Percentiles rank a stretch among this genome's conserved stretches.
phyloP scores from a whole-genome alignment of 495 filamentous ascomycete species.

The Lasiosphaeria miniovina region DNA sequence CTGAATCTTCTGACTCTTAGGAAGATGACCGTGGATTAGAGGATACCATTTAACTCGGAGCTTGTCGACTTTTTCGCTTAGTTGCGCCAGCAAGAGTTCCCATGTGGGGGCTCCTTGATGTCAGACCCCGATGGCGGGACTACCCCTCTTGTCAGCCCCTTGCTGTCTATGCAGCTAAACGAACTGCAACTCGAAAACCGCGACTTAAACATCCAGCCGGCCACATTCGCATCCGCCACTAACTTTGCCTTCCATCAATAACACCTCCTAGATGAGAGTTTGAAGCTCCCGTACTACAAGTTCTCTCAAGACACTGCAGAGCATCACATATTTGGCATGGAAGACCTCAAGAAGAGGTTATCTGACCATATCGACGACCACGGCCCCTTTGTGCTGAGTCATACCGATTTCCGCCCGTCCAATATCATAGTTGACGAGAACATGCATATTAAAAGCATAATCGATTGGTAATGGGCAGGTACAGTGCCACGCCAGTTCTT shows the following conservation, averaged over 20 bases:
- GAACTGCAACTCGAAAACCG: slow-evolving; percentile 17
- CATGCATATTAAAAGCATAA: slow-evolving; percentile 35
- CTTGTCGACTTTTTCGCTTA: slow-evolving; percentile 15
- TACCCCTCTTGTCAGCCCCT: slow-evolving; percentile 15
- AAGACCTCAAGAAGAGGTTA: slow-evolving; percentile 17
- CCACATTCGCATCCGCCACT: slow-evolving; percentile 14
- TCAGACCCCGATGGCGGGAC: slow-evolving; percentile 16
- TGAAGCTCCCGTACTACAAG: slow-evolving; percentile 15
- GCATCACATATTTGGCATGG: slow-evolving; percentile 15
- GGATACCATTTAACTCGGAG: slow-evolving; percentile 12
- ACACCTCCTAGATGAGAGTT: slow-evolving; percentile 14
- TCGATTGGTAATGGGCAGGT: slow-evolving; percentile 42
- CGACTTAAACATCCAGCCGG: slow-evolving; percentile 14
- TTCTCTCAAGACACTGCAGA: slow-evolving; percentile 12
- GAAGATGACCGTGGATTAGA: slow-evolving; percentile 3
- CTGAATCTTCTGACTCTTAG: slow-evolving; percentile 14
- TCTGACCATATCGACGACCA: slow-evolving; percentile 15
- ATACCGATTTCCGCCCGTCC: slow-evolving; percentile 26
- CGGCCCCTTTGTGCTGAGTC: slow-evolving; percentile 24
- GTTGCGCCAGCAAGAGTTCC: slow-evolving; percentile 15
- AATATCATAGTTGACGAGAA: slow-evolving; percentile 39
- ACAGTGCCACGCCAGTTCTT: slow-evolving; percentile 15
- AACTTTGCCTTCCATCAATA: slow-evolving; percentile 19
- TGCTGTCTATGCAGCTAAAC: slow-evolving; percentile 15
- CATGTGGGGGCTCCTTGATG: slow-evolving; percentile 14